Evolutionary conservation across 2,329 filamentous ascomycete species (phyloP).

Genomic region (Alternaria viburni): DNA sequence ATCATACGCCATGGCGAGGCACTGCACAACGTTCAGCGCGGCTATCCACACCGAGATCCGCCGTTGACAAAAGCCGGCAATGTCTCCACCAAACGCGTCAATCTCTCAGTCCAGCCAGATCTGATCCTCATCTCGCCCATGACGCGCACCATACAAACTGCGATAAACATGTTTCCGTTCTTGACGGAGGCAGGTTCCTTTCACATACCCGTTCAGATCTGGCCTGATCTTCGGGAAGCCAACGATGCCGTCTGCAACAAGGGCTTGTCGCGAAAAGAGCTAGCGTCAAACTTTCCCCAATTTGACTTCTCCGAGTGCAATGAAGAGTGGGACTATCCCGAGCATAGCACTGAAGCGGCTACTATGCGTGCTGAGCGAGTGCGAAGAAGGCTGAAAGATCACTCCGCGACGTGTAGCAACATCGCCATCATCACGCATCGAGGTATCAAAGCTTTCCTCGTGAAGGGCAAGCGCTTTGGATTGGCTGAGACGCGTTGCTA

Average conservation of each 20-base stretch:
- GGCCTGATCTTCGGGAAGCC: conserved; percentile 30
- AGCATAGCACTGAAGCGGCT: conserved; percentile 12
- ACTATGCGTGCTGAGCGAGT: conserved; percentile 21
- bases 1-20: conserved; percentile 30
- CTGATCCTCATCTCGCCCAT: conserved; percentile 33
- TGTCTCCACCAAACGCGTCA: conserved; percentile 13
- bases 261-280: conserved; percentile 14
- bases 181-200: not conserved
- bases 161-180: conserved; percentile 24
- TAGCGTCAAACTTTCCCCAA: conserved; percentile 16
- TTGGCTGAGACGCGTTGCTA: conserved; percentile 21
- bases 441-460: conserved; percentile 24
- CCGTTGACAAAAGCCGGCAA: conserved; percentile 24
- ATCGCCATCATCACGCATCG: conserved; percentile 29
- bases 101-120: conserved; percentile 13
- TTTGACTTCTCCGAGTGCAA: conserved; percentile 24
- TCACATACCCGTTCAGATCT: conserved; percentile 20
- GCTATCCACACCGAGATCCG: conserved; percentile 23
- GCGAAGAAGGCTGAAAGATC: conserved; percentile 13
- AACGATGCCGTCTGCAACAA: conserved; percentile 26
- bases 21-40: conserved; percentile 26
- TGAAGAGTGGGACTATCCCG: conserved; percentile 24
- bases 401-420: conserved; percentile 11
- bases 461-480: conserved; percentile 21
- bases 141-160: conserved; percentile 32